Conservation (phyloP, 805 yeast genomes). For the Saccharomyces kudriavzevii region DNA sequence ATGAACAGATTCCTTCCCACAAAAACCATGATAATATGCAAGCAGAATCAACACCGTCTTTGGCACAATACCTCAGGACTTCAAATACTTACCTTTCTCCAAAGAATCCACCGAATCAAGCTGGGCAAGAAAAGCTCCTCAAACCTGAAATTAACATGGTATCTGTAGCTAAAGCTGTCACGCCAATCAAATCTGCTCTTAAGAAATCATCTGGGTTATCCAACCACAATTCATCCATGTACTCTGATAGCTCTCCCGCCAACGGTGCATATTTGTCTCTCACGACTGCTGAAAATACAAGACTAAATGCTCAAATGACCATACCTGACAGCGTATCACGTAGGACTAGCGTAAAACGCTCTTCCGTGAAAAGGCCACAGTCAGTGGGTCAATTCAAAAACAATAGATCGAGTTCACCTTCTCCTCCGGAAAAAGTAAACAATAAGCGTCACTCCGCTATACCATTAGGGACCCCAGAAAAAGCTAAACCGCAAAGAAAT, state of each 20-base stretch:
- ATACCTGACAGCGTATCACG: constrained; percentile 12
- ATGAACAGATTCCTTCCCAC: not conserved
- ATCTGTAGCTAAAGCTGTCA: constrained; percentile 8
- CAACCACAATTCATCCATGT: constrained; percentile 13
- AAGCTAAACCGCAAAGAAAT: constrained; percentile 14
- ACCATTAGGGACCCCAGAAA: constrained; percentile 1
- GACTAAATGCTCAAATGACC: constrained; percentile 57
- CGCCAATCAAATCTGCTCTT: constrained; percentile 41
- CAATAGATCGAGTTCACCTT: not conserved
- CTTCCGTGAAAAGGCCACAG: not conserved
- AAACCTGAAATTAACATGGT: not conserved
- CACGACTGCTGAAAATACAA: constrained; percentile 73
- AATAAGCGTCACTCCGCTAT: not conserved
- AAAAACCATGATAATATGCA: not conserved
- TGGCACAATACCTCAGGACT: constrained; percentile 44
- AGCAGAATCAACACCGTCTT: constrained; percentile 12
- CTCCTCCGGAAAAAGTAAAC: not conserved
- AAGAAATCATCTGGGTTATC: constrained; percentile 27
- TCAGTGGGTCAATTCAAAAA: not conserved
- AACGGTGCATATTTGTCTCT: constrained; percentile 57
- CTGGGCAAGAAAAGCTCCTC: not conserved
- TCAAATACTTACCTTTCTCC: constrained; percentile 24
- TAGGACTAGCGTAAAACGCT: constrained; percentile 4
- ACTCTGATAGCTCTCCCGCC: constrained; percentile 36
- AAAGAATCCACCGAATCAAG: not conserved